These are phyloP conservation scores for Neurospora sp. DNA, from an alignment of 495 filamentous ascomycete genomes.

Conservation along the genomic window DNA sequence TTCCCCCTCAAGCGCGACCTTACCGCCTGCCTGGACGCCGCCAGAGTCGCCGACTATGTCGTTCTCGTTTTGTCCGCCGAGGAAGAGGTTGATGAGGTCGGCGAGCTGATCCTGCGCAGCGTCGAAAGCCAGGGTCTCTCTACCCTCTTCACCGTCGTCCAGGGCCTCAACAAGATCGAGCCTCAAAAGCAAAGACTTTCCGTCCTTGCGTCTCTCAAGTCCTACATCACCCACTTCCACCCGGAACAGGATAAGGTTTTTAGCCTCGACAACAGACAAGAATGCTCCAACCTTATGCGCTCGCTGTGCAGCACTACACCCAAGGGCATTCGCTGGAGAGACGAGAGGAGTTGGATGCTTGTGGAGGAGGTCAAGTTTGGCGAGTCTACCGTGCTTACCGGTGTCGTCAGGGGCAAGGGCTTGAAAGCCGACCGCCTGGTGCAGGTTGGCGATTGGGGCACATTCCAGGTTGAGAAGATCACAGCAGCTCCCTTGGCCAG, in stretches of 20 bases:
- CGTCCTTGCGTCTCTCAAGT: constrained; percentile 69
- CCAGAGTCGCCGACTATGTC: constrained; percentile 81
- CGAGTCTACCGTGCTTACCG: constrained; percentile 63
- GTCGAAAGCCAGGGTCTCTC: constrained; percentile 92
- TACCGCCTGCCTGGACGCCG: constrained; percentile 70
- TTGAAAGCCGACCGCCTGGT: constrained; percentile 83
- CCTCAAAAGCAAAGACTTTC: constrained; percentile 67
- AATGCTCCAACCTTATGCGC: constrained; percentile 79
- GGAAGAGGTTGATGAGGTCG: constrained; percentile 70
- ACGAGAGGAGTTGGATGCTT: constrained; percentile 89
- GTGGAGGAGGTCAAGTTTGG: constrained; percentile 72
- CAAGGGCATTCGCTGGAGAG: constrained; percentile 88
- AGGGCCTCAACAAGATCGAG: constrained; percentile 67
- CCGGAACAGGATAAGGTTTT: constrained; percentile 79
- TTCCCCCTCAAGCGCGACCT: constrained; percentile 62
- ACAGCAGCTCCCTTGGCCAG: constrained; percentile 53
- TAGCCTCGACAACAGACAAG: constrained; percentile 74
- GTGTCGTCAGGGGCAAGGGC: constrained; percentile 75
- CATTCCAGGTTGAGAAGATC: constrained; percentile 88
- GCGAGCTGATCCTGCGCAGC: constrained; percentile 70
- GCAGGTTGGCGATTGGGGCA: constrained; percentile 88
- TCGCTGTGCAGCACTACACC: constrained; percentile 82
- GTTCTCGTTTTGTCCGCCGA: constrained; percentile 71
- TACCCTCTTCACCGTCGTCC: constrained; percentile 69
- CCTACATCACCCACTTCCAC: constrained; percentile 89